Conservation (phyloP, 345 rosid species). For the Mercurialis annua region DNA sequence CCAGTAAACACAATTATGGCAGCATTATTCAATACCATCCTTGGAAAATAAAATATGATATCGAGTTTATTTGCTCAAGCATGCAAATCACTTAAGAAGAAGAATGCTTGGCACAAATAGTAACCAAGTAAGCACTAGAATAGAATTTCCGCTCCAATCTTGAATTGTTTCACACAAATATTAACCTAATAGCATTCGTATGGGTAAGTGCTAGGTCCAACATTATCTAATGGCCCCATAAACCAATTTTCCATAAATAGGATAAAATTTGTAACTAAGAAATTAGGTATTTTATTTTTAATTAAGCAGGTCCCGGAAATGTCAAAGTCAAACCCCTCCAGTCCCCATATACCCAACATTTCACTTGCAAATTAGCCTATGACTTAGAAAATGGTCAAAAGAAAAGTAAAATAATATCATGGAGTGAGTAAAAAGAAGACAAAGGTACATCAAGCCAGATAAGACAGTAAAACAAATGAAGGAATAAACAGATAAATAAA, state of each 20-base stretch:
- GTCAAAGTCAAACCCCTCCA: not conserved
- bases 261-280: not conserved
- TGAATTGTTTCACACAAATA: not conserved
- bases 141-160: not conserved
- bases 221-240: not conserved
- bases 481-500: not conserved
- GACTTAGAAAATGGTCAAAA: not conserved
- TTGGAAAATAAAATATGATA: too few species aligned
- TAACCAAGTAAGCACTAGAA: not conserved
- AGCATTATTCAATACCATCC: not conserved
- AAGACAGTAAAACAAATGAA: not conserved
- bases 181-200: not conserved
- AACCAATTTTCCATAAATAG: not conserved
- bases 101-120: not conserved
- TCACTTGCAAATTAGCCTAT: not conserved
- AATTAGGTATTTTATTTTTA: not conserved
- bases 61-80: not conserved
- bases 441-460: not conserved
- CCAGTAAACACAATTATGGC: not conserved
- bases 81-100: not conserved
- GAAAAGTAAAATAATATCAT: not conserved
- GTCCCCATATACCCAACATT: not conserved
- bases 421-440: not conserved
- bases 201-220: not conserved
- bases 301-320: not conserved